Conservation (phyloP, 805 yeast genomes). For the Wickerhamomyces rabaulensis region DNA sequence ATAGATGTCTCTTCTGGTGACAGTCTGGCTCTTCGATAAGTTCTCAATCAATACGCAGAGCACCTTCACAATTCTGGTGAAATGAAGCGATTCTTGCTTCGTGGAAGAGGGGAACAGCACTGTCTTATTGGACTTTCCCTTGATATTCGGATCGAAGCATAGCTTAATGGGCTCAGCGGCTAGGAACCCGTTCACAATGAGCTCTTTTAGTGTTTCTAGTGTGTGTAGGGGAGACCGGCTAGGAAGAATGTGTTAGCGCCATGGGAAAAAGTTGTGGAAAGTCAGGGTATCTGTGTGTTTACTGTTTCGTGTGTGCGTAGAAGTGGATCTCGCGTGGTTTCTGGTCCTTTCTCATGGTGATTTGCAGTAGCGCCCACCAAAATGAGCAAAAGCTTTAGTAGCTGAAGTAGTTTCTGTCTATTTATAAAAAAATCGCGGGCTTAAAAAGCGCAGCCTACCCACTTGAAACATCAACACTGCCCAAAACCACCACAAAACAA, state of each 20-base stretch:
- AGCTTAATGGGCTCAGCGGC: background rate
- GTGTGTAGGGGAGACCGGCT: background rate
- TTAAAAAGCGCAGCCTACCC: too few species aligned
- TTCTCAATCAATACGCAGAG: conserved; percentile 16
- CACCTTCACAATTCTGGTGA: conserved; percentile 10
- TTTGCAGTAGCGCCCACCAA: too few species aligned
- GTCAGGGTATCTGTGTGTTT: background rate
- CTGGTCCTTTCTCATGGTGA: background rate
- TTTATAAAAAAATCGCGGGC: too few species aligned
- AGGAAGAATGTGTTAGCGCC: background rate
- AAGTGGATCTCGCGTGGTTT: background rate
- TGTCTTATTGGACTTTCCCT: background rate
- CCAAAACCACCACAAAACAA: too few species aligned
- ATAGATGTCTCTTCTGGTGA: conserved; percentile 52
- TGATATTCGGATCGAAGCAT: background rate
- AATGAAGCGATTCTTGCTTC: conserved; percentile 3
- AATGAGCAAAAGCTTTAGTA: too few species aligned
- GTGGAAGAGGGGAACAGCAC: conserved; percentile 14
- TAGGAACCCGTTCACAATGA: background rate
- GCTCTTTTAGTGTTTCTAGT: background rate
- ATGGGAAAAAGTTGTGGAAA: background rate
- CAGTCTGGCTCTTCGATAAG: conserved; percentile 7
- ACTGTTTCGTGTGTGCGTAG: background rate
- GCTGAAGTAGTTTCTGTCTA: too few species aligned
- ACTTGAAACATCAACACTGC: too few species aligned